Percentiles rank a stretch among this genome's conserved stretches.
These are phyloP conservation scores for Pestalotiopsis sp. DNA, from an alignment of 2,329 filamentous ascomycete species.

Conservation along the genomic window DNA sequence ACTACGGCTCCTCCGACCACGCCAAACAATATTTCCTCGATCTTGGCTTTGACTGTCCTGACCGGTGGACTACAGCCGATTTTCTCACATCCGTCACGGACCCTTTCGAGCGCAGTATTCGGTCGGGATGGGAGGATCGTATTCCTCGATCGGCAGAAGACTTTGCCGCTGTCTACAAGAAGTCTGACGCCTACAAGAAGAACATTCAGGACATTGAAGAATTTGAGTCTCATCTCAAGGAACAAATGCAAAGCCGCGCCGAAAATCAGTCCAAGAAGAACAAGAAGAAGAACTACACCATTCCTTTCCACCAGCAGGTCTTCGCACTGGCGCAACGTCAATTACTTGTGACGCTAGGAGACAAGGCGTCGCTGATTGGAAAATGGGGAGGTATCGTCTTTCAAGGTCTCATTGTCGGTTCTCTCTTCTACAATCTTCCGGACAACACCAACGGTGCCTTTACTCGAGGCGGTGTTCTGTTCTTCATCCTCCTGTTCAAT, in stretches of 20 bases:
- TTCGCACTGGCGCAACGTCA: slow-evolving; percentile 42
- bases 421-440: slow-evolving; percentile 27
- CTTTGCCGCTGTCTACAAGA: slow-evolving; percentile 32
- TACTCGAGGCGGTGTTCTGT: slow-evolving; percentile 60
- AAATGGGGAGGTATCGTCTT: slow-evolving; percentile 31
- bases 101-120: slow-evolving; percentile 61
- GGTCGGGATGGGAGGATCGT: slow-evolving; percentile 56
- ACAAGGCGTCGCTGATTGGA: slow-evolving; percentile 27
- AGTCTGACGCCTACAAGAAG: slow-evolving; percentile 30
- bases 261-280: slow-evolving; percentile 37
- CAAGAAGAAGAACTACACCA: slow-evolving; percentile 54
- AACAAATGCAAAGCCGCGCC: slow-evolving; percentile 40
- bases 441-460: slow-evolving; percentile 52
- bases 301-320: slow-evolving; percentile 41
- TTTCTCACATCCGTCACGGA: slow-evolving; percentile 69
- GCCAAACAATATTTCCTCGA: slow-evolving; percentile 65
- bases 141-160: slow-evolving; percentile 64
- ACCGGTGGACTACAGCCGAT: slow-evolving; percentile 67
- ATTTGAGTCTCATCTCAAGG: slow-evolving; percentile 51
- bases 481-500: slow-evolving; percentile 65
- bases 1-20: slow-evolving; percentile 59
- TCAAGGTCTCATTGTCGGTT: slow-evolving; percentile 30
- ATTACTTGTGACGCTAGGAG: slow-evolving; percentile 30
- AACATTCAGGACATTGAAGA: slow-evolving; percentile 51
- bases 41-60: slow-evolving; percentile 62